Evolutionary conservation across 768 basidiomycete species (phyloP), one percentile per base, ranked within the genome.

Genomic region (Podaxis mareebaensis): DNA sequence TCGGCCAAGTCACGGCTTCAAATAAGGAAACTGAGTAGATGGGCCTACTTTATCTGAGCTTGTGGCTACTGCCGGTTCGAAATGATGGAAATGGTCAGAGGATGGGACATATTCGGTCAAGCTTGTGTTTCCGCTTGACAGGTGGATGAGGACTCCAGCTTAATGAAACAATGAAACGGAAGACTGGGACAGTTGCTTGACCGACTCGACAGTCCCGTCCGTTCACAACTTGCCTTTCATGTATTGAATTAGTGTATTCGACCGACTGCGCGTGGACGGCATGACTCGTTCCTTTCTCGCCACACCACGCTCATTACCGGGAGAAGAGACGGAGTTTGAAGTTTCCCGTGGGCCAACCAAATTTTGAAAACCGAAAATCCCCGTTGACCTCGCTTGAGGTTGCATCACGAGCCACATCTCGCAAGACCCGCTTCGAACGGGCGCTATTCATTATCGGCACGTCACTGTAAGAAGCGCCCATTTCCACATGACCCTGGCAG

Each of bases 151-250:
- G 26, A 54, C 60, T 54, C 60, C 59, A 42, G 42, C 52, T 54
- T 48, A 48, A 62, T 62, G 61, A 33, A 46, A 55, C 17, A 36
- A 33, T 62, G 61, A 62, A 56, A 62, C 61, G 20, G 30, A 8
- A 46, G 22, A 40, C 52, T 4, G 33, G 46, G 42, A 33, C 33
- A 10, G 8, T 2, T 33, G 33, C 8, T 33, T 12, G 49, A 20
- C 44, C 44, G 49, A 17, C 10, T 51, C 49, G 24, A 51, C 46
- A 13, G 22, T 15, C 12, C 26, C 24, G 8, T 51, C 49, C 10
- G 26, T 24, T 10, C 49, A 51, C 22, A 8, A 24, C 49, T 28
- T 22, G 11, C 44, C 44, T 8, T 17, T n/a, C n/a, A 8, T 10
- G 44, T 17, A 46, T 46, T 46, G 44, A 46, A 13, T 55, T 54